Evolutionary conservation across 2,329 filamentous ascomycete species (phyloP), one percentile per base, ranked within the genome.

Genomic region (Scedosporium dehoogii): DNA sequence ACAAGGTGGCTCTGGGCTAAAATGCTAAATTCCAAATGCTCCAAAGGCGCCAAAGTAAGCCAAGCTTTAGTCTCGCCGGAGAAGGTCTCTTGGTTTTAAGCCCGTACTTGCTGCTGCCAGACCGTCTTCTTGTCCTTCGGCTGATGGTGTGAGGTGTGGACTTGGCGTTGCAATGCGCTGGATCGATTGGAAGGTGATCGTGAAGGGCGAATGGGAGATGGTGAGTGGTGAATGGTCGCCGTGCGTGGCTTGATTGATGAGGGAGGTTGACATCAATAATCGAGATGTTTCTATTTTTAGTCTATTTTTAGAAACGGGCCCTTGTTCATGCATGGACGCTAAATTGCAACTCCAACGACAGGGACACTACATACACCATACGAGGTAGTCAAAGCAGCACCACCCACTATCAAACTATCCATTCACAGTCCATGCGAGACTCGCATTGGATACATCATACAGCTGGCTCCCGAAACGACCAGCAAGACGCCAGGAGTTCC

Each of bases 241-340:
- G 29, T 9, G n/a, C 3, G 27, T 29, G 27, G 27, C 27, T 29
- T 29, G 27, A 29, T 29, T 21, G 23, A n/a, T 46, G n/a, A n/a
- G 27, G 48, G 18, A 53, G 48, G 18, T 53, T 27, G n/a, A 33
- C 29, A 9, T n/a, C 16, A 21, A 48, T n/a, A n/a, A n/a, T n/a
- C 14, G 10, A 48, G 44, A n/a, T 38, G 58, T 59, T 58, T 41
- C 60, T 62, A 62, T 62, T 58, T 62, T 62, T 62, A 48, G 59
- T 46, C 33, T 62, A 62, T 62, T 62, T 62, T 62, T 62, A 62
- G 60, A 33, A 33, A 33, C 42, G 16, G 29, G 29, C 29, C 29
- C 29, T 9, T 33, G 29, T 33, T 33, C 29, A 33, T 33, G 29
- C 29, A 33, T 33, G 6, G 7, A 33, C 7, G 29, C 6, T 33